A percentile compares a stretch with the other conserved stretches of the same genome.
phyloP scores from a whole-genome alignment of 208 protist genomes.

The Acanthamoeba culbertsoni region DNA sequence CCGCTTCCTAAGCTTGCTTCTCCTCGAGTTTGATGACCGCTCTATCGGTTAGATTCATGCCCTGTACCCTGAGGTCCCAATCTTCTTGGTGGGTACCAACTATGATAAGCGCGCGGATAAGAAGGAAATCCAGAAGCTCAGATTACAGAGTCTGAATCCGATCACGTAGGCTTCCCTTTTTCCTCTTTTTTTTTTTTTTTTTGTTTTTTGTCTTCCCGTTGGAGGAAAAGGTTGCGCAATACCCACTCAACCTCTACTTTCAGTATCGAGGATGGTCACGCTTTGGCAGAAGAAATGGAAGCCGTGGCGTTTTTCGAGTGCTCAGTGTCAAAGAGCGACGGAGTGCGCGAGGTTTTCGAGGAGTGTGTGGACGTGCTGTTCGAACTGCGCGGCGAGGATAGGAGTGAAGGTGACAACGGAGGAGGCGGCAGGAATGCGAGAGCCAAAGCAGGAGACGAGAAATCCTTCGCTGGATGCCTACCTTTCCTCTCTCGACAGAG shows the following conservation, averaged over 20 bases:
- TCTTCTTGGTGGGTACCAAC: background rate
- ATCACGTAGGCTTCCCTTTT: background rate
- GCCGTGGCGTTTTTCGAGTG: background rate
- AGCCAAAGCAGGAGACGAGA: background rate
- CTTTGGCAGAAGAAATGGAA: background rate
- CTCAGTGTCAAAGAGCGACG: background rate
- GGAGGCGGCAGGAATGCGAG: background rate
- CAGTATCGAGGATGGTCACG: background rate
- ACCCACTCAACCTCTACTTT: too few species aligned
- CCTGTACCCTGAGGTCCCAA: background rate
- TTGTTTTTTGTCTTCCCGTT: background rate
- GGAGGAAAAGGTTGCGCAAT: too few species aligned
- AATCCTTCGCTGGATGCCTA: background rate
- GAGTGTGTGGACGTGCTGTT: background rate
- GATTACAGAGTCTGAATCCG: background rate
- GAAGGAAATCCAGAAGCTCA: background rate
- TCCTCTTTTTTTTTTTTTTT: background rate
- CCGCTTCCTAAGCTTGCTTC: background rate
- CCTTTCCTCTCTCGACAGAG: background rate
- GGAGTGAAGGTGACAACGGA: background rate
- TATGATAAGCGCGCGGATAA: background rate
- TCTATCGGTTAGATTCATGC: background rate
- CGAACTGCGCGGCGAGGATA: background rate
- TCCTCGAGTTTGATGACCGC: background rate
- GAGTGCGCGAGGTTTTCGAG: background rate